phyloP scores from a whole-genome alignment of 306 rosid species.

The Lupinus albus region DNA sequence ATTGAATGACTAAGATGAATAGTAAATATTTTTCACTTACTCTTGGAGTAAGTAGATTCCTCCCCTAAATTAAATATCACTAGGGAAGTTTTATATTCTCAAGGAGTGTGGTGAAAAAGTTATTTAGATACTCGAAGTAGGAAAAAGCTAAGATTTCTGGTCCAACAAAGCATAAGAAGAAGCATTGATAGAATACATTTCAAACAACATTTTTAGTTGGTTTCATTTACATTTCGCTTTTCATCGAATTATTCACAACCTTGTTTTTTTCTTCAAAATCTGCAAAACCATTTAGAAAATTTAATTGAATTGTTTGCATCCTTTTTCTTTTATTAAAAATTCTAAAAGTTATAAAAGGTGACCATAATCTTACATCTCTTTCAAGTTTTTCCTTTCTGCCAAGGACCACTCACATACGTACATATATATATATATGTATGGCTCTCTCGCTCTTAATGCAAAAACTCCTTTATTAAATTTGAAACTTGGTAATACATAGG shows the following conservation, averaged over 20 bases:
- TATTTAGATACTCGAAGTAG: conserved; percentile 50
- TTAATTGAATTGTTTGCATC: not conserved
- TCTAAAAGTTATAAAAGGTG: not conserved
- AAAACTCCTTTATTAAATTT: too few relatives aligned
- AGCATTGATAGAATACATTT: conserved; percentile 56
- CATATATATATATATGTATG: too few relatives aligned
- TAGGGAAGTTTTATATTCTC: too few relatives aligned
- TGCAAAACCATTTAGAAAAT: not conserved
- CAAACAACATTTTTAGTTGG: conserved; percentile 48
- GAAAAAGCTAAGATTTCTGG: conserved; percentile 61
- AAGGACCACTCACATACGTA: not conserved
- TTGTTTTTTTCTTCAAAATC: not conserved
- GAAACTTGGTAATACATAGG: not conserved
- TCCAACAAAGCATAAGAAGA: conserved; percentile 41
- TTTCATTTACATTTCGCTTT: conserved; percentile 57
- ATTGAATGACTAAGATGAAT: too few relatives aligned
- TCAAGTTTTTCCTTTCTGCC: conserved; percentile 3
- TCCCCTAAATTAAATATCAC: too few relatives aligned
- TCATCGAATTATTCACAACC: conserved; percentile 52
- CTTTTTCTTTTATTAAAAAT: not conserved
- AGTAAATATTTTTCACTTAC: too few relatives aligned
- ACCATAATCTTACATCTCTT: not conserved
- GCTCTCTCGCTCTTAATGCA: not conserved
- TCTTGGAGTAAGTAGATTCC: too few relatives aligned
- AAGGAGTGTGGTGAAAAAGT: conserved; percentile 38